A percentile compares a stretch with the other conserved stretches of the same genome.
Evolutionary conservation across 768 basidiomycete genomes (phyloP).

Genomic region (Phlebiopsis flavidoalba): DNA sequence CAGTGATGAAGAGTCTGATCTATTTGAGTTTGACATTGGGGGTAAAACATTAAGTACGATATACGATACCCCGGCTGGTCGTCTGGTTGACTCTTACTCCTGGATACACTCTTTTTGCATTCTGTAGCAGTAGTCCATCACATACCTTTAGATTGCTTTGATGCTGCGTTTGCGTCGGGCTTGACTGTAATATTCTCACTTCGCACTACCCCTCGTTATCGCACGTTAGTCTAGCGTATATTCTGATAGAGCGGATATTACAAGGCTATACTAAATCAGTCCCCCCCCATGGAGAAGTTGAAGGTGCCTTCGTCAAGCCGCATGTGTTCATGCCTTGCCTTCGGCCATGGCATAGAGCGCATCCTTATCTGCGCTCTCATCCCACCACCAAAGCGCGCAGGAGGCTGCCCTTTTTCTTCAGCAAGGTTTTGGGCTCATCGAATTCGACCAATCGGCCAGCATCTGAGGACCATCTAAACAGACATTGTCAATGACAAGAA

Average conservation of each 20-base stretch:
- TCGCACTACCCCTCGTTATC: too few relatives aligned
- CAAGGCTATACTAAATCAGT: too few relatives aligned
- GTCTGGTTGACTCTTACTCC: too few relatives aligned
- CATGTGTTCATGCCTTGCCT: neutral
- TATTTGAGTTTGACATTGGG: constrained; percentile 30
- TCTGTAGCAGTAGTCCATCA: too few relatives aligned
- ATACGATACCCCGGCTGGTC: neutral
- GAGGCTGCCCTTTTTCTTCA: constrained; percentile 30
- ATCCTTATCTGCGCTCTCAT: constrained; percentile 35
- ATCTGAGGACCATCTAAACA: constrained; percentile 37
- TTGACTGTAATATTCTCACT: too few relatives aligned
- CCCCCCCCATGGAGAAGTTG: too few relatives aligned
- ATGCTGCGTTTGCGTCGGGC: too few relatives aligned
- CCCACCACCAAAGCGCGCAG: constrained; percentile 34
- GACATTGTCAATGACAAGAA: neutral
- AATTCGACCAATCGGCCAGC: constrained; percentile 41
- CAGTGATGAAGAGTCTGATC: constrained; percentile 27
- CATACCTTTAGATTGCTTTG: too few relatives aligned
- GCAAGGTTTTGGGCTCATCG: constrained; percentile 38
- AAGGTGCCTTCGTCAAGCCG: neutral
- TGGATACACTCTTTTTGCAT: too few relatives aligned
- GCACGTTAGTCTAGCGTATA: too few relatives aligned
- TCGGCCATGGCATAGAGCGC: constrained; percentile 24
- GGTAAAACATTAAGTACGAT: neutral
- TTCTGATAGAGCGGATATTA: too few relatives aligned